Evolutionary conservation across 1,139 yeast genomes (phyloP), one percentile per base, ranked within the genome.

Genomic region (Hyphopichia wangnamkhiaoensis): DNA sequence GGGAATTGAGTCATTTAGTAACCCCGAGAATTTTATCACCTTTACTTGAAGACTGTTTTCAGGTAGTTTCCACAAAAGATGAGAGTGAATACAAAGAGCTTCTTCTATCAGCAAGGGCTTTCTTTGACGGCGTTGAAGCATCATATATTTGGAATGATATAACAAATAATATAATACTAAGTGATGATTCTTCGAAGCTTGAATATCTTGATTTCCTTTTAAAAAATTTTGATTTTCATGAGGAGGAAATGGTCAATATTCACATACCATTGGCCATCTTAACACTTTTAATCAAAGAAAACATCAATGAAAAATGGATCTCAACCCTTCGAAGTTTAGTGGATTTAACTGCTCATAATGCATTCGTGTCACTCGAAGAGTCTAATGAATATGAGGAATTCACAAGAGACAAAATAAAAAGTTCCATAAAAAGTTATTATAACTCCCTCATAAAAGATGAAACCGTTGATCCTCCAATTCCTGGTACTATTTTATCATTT

Each of bases 51-150:
- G 10, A 21, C 26, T 14, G 37, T 37, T 13, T 47, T 52, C 24
- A 33, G 43, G 35, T 10, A 6, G 20, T 12, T 6, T n/a, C 9
- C 19, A 5, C 2, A 33, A 39, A 46, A 33, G 31, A 49, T 18
- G 38, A 40, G 31, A 48, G 37, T 21, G 53, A 53, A 1, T 53
- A 58, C 38, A 53, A 54, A 5, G 83, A 79, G 15, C 64, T 87
- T 0, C 50, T 85, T 34, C 65, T 68, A 35, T 71, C 83, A 17
- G 86, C 90, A 0, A 75, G 78, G 37, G 68, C 80, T 0, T 82
- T 91, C 45, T 88, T 93, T 59, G 96, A 93, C 57, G 86, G 89
- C 3, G 84, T 90, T 2, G 98, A 93, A 54, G 79, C 96, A 0
- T 60, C 73, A 19, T 77, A 76, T 26, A 90, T 91, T 12, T 91